These are phyloP conservation scores for Dictyostelium firmibasis DNA, from an alignment of 78 protist species.

Conservation along the genomic window DNA sequence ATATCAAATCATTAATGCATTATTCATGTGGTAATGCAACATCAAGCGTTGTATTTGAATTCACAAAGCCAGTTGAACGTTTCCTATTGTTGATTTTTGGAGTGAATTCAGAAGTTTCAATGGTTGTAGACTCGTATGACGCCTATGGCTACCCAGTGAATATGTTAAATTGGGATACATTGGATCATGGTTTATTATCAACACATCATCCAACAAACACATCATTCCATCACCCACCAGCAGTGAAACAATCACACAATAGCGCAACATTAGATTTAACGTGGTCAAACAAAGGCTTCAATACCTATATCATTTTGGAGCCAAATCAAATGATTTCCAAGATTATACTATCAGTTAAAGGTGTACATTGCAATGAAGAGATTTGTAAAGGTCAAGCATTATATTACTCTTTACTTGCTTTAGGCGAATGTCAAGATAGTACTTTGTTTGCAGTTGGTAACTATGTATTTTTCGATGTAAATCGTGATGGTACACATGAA, in stretches of 20 bases:
- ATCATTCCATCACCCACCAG: background rate
- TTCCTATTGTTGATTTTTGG: slow-evolving; percentile 28
- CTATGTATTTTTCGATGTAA: background rate
- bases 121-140: slow-evolving; percentile 2
- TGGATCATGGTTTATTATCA: slow-evolving; percentile 32
- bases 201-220: too few relatives aligned
- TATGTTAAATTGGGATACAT: slow-evolving; percentile 34
- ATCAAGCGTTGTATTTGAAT: background rate
- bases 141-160: slow-evolving; percentile 24
- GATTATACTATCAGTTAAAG: background rate
- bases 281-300: slow-evolving; percentile 6
- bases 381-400: slow-evolving; percentile 23
- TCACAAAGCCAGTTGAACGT: background rate
- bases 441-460: slow-evolving; percentile 9
- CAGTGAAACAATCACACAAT: background rate
- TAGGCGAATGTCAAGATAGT: background rate
- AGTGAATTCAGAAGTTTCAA: background rate
- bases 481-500: slow-evolving; percentile 26
- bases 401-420: slow-evolving; percentile 22
- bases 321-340: slow-evolving; percentile 19
- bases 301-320: slow-evolving; percentile 9
- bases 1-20: slow-evolving; percentile 31
- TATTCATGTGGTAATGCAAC: slow-evolving; percentile 20
- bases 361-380: background rate
- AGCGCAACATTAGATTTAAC: background rate